Evolutionary conservation across 495 filamentous ascomycete genomes (phyloP), one percentile per base, ranked within the genome.

Genomic region (Neurospora sp.): DNA sequence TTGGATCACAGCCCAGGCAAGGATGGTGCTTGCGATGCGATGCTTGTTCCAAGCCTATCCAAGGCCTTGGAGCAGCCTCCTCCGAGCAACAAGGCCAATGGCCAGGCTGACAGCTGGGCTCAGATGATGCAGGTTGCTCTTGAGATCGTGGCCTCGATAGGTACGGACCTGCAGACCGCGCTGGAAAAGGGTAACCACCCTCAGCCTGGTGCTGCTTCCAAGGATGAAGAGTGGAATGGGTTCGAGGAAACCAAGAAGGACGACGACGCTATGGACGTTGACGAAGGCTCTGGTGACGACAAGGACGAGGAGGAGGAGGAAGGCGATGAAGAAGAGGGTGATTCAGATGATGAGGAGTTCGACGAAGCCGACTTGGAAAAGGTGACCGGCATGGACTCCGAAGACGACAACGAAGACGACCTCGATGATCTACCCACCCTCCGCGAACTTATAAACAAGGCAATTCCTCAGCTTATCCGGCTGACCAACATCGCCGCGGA

Each of bases 131-230:
- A 87, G 74, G 72, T 86, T 18, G 86, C 85, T 18, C 76, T 91
- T 1, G 88, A 89, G 74, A 84, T 88, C 10, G 73, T 89, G 1
- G 87, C 87, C 10, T 88, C 89, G 8, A 89, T 91, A 72, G 87
- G 87, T 35, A 88, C 88, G 2, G 81, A 81, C 37, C 79, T 89
- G 27, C 84, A 86, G 42, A 81, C 83, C 27, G 81, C 84, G 44
- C 77, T 85, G 41, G 82, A 79, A 75, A 84, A 78, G 71, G 79
- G 80, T 5, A 80, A 78, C 42, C 77, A 76, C 41, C 76, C 75
- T 11, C 73, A 74, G 20, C 40, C 46, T 14, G 75, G 71, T 14
- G 70, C 59, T 53, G 39, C 40, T 22, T 70, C 71, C 27, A 77
- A 74, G 72, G 70, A 73, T 22, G 72, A 78, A 42, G 77, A 79